phyloP scores from a whole-genome alignment of 306 rosid species.

The Bauhinia variegata region DNA sequence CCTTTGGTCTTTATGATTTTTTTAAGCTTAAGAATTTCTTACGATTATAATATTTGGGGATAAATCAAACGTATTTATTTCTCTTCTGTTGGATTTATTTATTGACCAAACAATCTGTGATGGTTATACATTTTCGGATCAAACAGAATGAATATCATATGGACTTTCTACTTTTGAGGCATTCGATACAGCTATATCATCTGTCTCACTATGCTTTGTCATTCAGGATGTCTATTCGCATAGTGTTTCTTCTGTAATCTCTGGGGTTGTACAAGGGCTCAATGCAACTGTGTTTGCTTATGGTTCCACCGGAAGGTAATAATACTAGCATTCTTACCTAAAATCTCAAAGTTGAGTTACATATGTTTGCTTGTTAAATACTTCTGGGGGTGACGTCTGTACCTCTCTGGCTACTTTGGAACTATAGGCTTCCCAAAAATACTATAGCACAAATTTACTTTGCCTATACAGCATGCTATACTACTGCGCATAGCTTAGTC shows the following conservation, averaged over 20 bases:
- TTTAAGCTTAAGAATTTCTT: not conserved
- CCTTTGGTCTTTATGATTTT: not conserved
- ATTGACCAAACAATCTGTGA: not conserved
- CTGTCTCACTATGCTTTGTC: slow-evolving; percentile 12
- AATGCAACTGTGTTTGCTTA: slow-evolving; percentile 69
- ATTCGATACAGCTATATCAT: not conserved
- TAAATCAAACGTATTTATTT: not conserved
- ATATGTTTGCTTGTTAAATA: not conserved
- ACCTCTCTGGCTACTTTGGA: not conserved
- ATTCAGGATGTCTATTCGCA: slow-evolving; percentile 58
- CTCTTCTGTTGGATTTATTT: not conserved
- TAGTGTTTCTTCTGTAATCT: slow-evolving; percentile 53
- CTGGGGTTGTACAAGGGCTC: slow-evolving; percentile 67
- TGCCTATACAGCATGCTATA: too few relatives aligned
- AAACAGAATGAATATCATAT: not conserved
- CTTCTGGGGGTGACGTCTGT: not conserved
- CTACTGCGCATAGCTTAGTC: too few relatives aligned
- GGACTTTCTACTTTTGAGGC: not conserved
- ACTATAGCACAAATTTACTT: too few relatives aligned
- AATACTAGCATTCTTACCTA: not conserved
- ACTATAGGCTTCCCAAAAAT: too few relatives aligned
- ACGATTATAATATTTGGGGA: not conserved
- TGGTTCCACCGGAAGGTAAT: slow-evolving; percentile 73
- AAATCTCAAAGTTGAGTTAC: not conserved
- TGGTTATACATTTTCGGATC: not conserved